Percentiles rank a stretch among this genome's conserved stretches.
These are phyloP conservation scores for Diaporthe longicolla DNA, from an alignment of 2,329 filamentous ascomycete species.

Conservation along the genomic window DNA sequence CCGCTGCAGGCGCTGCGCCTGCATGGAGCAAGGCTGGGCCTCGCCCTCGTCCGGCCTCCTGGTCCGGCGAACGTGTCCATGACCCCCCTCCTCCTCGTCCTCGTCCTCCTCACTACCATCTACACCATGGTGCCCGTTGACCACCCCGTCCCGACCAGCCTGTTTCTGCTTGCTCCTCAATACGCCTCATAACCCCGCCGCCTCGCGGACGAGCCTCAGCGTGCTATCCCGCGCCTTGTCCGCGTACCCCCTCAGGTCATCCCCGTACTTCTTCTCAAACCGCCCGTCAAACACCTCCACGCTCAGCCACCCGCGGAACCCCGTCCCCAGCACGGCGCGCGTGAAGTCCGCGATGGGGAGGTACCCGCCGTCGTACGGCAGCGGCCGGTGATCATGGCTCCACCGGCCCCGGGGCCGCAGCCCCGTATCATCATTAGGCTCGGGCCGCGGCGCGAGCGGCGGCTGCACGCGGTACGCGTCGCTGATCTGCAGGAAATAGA, in stretches of 20 bases:
- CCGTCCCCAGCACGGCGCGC: conserved; percentile 75
- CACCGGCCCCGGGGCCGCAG: conserved; percentile 74
- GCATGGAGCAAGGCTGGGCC: background rate
- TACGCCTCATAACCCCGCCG: conserved; percentile 13
- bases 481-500: conserved; percentile 81
- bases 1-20: conserved; percentile 9
- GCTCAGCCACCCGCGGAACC: conserved; percentile 54
- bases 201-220: conserved; percentile 33
- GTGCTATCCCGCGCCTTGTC: conserved; percentile 45
- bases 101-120: no score
- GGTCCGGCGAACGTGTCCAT: no score
- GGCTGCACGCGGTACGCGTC: conserved; percentile 77
- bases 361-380: conserved; percentile 80
- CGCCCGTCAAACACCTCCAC: conserved; percentile 51
- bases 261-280: conserved; percentile 51
- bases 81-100: no score
- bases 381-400: conserved; percentile 79
- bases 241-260: conserved; percentile 48
- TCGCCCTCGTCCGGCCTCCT: no score
- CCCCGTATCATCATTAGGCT: conserved; percentile 60
- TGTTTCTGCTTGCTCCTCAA: background rate
- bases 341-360: conserved; percentile 76
- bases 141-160: no score
- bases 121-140: no score
- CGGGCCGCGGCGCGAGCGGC: conserved; percentile 64